phyloP scores from a whole-genome alignment of 1,284 basidiomycete genomes.

The Calocybe gambosa region DNA sequence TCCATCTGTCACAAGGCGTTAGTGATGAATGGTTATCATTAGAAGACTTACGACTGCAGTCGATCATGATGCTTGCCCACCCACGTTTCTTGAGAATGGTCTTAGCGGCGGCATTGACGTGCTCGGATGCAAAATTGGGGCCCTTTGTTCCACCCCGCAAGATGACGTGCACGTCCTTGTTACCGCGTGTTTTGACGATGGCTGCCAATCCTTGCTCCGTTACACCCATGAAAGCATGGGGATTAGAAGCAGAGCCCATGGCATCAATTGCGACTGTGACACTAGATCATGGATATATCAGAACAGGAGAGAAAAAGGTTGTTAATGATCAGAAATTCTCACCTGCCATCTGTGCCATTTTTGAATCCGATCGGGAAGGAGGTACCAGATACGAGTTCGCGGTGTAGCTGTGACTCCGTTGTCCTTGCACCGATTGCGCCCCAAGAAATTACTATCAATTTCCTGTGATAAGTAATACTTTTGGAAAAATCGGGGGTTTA shows the following conservation, averaged over 20 bases:
- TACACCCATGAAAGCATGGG: conserved; percentile 98
- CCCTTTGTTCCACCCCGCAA: conserved; percentile 86
- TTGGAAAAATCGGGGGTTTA: conserved; percentile 7
- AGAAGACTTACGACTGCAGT: conserved; percentile 61
- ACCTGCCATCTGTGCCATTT: conserved; percentile 97
- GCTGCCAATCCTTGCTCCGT: conserved; percentile 91
- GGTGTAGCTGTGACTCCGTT: conserved; percentile 90
- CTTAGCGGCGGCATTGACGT: conserved; percentile 67
- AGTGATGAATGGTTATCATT: conserved; percentile 8
- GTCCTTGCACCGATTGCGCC: conserved; percentile 97
- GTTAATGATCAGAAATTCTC: conserved; percentile 16
- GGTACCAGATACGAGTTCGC: conserved; percentile 86
- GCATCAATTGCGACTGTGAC: conserved; percentile 87
- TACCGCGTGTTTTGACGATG: conserved; percentile 94
- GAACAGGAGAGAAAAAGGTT: background rate
- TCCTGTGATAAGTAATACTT: conserved; percentile 2
- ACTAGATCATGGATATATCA: conserved; percentile 22
- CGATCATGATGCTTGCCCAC: conserved; percentile 79
- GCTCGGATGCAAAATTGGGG: conserved; percentile 77
- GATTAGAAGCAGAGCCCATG: conserved; percentile 87
- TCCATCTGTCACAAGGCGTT: conserved; percentile 48
- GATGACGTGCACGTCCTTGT: conserved; percentile 91
- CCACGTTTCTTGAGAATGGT: conserved; percentile 70
- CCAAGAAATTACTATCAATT: conserved; percentile 75
- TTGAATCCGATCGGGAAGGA: conserved; percentile 98